phyloP scores from a whole-genome alignment of 257 asterid genomes.

The Petunia axillaris region DNA sequence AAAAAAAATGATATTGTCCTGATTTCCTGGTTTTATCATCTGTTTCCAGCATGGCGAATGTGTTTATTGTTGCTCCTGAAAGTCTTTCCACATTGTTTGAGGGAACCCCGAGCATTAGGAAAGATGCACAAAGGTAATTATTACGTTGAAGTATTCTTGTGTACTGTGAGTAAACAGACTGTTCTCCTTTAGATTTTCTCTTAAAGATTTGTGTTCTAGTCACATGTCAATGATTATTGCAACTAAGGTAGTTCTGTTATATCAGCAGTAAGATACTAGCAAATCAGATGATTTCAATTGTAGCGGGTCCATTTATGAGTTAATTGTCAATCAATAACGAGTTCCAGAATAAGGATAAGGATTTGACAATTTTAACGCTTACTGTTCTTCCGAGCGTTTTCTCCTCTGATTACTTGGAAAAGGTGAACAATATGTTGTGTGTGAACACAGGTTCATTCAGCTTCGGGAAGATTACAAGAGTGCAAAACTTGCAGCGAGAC shows the following conservation, averaged over 20 bases:
- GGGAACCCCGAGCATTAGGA: constrained; percentile 98
- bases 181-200: constrained; percentile 10
- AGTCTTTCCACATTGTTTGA: constrained; percentile 88
- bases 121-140: constrained; percentile 92
- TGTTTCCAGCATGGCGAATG: constrained; percentile 58
- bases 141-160: neutral
- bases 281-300: neutral
- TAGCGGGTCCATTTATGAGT: neutral
- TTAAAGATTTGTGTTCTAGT: neutral
- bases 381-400: neutral
- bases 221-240: neutral
- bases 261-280: constrained; percentile 5
- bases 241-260: neutral
- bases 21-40: constrained; percentile 26
- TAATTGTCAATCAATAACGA: neutral
- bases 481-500: constrained; percentile 87
- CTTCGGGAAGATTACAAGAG: constrained; percentile 97
- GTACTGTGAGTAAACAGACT: constrained; percentile 5
- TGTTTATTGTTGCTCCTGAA: constrained; percentile 89
- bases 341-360: neutral
- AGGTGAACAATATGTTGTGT: neutral
- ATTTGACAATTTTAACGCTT: neutral
- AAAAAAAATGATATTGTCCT: constrained; percentile 15
- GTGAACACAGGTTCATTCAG: constrained; percentile 86
- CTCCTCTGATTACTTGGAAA: neutral